phyloP scores from a whole-genome alignment of 306 rosid genomes.

The Lablab purpureus region DNA sequence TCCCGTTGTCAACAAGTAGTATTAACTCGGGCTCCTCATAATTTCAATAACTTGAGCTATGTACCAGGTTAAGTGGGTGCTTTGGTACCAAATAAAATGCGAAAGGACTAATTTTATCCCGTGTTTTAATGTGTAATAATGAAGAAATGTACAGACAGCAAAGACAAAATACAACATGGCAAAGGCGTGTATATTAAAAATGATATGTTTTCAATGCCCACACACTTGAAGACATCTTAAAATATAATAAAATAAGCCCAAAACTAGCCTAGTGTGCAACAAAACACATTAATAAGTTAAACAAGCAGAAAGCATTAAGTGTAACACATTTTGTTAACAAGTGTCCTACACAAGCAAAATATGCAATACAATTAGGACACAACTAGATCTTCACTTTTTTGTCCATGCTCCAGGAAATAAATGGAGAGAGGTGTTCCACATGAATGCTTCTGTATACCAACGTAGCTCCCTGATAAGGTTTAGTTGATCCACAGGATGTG shows the following conservation, averaged over 20 bases:
- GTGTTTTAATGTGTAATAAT: neutral
- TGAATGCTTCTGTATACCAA: neutral
- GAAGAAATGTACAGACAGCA: neutral
- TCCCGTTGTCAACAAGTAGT: neutral
- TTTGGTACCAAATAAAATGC: neutral
- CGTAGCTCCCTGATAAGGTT: neutral
- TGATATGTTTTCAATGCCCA: neutral
- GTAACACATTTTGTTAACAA: slow-evolving; percentile 1
- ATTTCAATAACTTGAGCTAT: slow-evolving; percentile 1
- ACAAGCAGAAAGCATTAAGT: neutral
- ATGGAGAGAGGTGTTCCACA: too few relatives aligned
- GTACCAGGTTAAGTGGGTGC: neutral
- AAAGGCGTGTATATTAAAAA: neutral
- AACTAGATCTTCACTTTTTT: neutral
- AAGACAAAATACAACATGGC: neutral
- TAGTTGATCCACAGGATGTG: slow-evolving; percentile 3
- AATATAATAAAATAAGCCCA: neutral
- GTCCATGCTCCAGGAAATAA: too few relatives aligned
- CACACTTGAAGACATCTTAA: neutral
- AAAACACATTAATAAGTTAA: neutral
- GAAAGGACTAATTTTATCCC: neutral
- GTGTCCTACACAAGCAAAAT: neutral
- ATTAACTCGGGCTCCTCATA: slow-evolving; percentile 10
- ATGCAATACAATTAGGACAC: neutral
- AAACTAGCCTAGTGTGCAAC: neutral